These are phyloP conservation scores for Puya raimondii DNA, from an alignment of 176 grass and related monocot genomes.

Conservation along the genomic window DNA sequence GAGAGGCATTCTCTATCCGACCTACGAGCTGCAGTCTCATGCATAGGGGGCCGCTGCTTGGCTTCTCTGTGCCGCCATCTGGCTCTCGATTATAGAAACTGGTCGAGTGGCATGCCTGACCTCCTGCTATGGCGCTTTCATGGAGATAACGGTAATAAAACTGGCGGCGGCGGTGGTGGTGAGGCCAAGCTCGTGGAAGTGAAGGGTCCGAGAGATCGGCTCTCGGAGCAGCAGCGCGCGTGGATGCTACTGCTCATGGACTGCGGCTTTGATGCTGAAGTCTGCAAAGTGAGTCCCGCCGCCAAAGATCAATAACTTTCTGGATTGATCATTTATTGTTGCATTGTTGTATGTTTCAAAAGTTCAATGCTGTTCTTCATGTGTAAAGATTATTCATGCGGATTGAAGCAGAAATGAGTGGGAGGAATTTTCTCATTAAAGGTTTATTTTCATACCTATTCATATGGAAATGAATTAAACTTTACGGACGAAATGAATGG, in stretches of 20 bases:
- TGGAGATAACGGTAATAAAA: constrained; percentile 20
- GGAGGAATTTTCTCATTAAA: no score
- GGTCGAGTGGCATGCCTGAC: constrained; percentile 91
- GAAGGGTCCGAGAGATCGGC: constrained; percentile 77
- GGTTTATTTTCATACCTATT: no score
- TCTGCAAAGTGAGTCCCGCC: constrained; percentile 67
- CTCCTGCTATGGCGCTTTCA: constrained; percentile 80
- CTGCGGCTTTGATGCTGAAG: constrained; percentile 62
- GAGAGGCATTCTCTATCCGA: constrained; percentile 52
- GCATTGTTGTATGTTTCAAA: not conserved
- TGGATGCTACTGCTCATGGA: constrained; percentile 84
- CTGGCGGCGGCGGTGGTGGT: not conserved
- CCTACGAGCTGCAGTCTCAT: constrained; percentile 52
- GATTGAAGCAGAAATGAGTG: no score
- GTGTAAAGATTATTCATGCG: no score
- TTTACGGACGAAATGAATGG: no score
- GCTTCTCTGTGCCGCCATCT: constrained; percentile 62
- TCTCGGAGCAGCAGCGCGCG: constrained; percentile 78
- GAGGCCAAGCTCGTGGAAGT: constrained; percentile 92
- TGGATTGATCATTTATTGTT: not conserved
- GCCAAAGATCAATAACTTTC: constrained; percentile 23
- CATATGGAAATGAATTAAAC: no score
- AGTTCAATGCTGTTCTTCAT: no score
- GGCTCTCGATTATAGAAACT: constrained; percentile 70
- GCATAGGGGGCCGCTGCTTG: constrained; percentile 46